Conservation (phyloP, 2,329 filamentous ascomycete species). For the Venturia nashicola region DNA sequence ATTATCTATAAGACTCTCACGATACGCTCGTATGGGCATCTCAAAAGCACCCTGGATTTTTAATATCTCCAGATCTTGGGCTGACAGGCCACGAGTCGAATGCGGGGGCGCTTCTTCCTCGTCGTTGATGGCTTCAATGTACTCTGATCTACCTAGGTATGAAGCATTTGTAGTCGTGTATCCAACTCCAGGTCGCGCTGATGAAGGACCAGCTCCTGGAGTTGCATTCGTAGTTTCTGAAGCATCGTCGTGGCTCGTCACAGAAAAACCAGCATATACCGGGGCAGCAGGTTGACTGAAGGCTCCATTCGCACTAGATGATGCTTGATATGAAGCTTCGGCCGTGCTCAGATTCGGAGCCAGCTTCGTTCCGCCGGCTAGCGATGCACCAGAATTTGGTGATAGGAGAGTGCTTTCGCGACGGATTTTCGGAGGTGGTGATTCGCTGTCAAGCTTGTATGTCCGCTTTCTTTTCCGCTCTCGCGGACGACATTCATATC, state of each 20-base stretch:
- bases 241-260: not conserved
- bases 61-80: conserved; percentile 19
- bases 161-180: conserved; percentile 14
- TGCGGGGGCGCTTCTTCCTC: conserved; percentile 19
- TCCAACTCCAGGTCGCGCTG: conserved; percentile 12
- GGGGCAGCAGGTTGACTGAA: not conserved
- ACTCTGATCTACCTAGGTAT: conserved; percentile 22
- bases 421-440: conserved; percentile 15
- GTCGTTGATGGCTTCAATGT: conserved; percentile 22
- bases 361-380: not conserved
- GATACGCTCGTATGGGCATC: conserved; percentile 20
- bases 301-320: not conserved
- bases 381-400: conserved; percentile 11
- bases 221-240: not conserved
- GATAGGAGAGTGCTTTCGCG: conserved; percentile 12
- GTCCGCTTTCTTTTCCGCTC: conserved; percentile 20
- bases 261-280: not conserved
- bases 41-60: conserved; percentile 19
- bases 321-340: not conserved
- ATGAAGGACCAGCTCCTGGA: conserved; percentile 10
- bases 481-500: conserved; percentile 21
- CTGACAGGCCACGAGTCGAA: conserved; percentile 18
- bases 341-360: not conserved
- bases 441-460: conserved; percentile 20
- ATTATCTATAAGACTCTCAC: conserved; percentile 25